Base-by-base conservation (phyloP, 371 early-diverging fungal species). In the Mortierella sp. region DNA sequence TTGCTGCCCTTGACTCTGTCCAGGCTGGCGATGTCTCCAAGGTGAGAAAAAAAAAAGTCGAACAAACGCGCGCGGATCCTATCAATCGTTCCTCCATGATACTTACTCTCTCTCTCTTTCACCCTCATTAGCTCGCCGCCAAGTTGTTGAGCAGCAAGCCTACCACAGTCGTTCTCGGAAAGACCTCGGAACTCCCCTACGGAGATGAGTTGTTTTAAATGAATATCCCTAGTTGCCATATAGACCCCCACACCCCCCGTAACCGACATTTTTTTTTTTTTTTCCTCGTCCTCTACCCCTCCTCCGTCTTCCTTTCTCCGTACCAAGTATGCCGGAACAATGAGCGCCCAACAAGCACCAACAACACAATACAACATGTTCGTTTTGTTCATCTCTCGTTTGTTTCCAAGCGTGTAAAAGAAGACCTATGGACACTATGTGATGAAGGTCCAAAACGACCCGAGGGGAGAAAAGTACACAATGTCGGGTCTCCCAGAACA, bases 101-200 rank as follows among this genome's bases (percentile, higher is more conserved):
- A 16, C 18, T 30, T 10, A 23, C n/a, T 34, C 26, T 31, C n/a
- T 18, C 34, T 19, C 16, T 47, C 21, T 48, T 18, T 54, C 13
- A 30, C 39, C 39, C 46, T 19, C 47, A 38, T 24, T 68, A 88
- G 86, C 81, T 90, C 57, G 93, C 93, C 41, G 83, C 89, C 68
- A 81, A 84, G 59, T 80, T 91, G 55, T 82, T 93, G 76, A 80
- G 84, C 71, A 81, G 89, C 72, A 93, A 92, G 88, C 88, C 95
- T 19, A 90, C 91, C 51, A 87, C 90, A 53, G 95, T 93, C 53
- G 91, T 95, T 21, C 78, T 90, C 58, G 95, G 95, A 69, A 89
- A 93, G 79, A 79, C 91, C 51, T 83, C 83, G 72, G 82, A 83
- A 72, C 89, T 94, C 42, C 94, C 96, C 67, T 95, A 93, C 81